These are phyloP conservation scores for Hypoxylon sp. DNA, from an alignment of 2,329 filamentous ascomycete genomes.

Conservation along the genomic window DNA sequence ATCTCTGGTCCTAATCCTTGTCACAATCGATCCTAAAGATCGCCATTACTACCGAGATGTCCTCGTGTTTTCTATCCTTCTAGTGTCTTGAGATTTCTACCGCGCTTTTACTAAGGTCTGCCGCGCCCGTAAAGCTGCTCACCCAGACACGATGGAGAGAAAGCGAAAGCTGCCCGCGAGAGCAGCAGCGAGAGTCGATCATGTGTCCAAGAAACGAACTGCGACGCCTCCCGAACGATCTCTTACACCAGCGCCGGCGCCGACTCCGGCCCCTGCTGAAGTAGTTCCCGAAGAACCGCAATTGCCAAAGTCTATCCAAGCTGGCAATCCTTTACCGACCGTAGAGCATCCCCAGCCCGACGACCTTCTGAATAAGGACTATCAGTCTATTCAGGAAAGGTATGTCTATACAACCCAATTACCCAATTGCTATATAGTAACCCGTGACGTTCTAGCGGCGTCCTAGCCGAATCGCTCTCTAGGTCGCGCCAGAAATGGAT, in stretches of 20 bases:
- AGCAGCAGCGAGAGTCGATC: slow-evolving; percentile 72
- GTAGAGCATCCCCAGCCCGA: slow-evolving; percentile 76
- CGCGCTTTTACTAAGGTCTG: background rate
- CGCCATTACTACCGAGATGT: slow-evolving; percentile 19
- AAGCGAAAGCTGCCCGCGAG: slow-evolving; percentile 76
- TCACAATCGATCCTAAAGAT: slow-evolving; percentile 11
- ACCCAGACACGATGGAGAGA: slow-evolving; percentile 67
- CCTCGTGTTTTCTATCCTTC: slow-evolving; percentile 12
- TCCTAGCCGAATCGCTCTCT: slow-evolving; percentile 79
- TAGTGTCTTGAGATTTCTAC: slow-evolving; percentile 14
- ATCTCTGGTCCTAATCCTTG: background rate
- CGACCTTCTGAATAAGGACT: slow-evolving; percentile 74
- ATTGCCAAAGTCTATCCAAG: slow-evolving; percentile 74
- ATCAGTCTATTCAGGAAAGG: slow-evolving; percentile 82
- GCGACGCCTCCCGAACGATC: slow-evolving; percentile 69
- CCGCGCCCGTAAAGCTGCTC: background rate
- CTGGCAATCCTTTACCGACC: slow-evolving; percentile 79
- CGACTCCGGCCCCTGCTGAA: slow-evolving; percentile 57
- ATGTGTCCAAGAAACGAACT: slow-evolving; percentile 72
- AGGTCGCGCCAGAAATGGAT: slow-evolving; percentile 83
- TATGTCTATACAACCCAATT: slow-evolving; percentile 53
- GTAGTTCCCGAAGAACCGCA: slow-evolving; percentile 55
- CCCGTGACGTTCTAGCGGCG: slow-evolving; percentile 68
- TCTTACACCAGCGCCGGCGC: slow-evolving; percentile 60
- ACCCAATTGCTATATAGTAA: slow-evolving; percentile 38